Evolutionary conservation across 768 basidiomycete genomes (phyloP), one percentile per base, ranked within the genome.

Genomic region (Hericium coralloides): DNA sequence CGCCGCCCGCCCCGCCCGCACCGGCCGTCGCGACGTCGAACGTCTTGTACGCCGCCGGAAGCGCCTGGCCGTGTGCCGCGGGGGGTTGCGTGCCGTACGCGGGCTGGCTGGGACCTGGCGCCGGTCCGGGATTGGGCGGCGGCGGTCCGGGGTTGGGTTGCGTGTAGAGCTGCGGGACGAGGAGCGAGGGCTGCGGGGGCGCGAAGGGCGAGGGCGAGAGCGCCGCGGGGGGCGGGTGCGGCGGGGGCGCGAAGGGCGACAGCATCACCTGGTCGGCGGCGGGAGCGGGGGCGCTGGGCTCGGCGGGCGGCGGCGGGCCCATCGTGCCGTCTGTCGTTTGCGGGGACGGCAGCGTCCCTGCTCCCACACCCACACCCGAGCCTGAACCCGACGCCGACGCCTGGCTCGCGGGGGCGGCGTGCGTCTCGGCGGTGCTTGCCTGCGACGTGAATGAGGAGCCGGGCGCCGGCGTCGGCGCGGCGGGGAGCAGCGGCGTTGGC

Each of bases 21-120:
- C n/a, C 47, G 18, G 20, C 36, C 22, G 61, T 59, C 36, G 61
- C 61, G 45, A 58, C 57, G 56, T 62, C 61, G 38, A 62, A 62
- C 0, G 61, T 62, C 39, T 55, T 60, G 47, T 58, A 45, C 4
- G 51, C 15, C 5, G 9, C 49, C 10, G 54, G 25, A 12, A 49
- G 38, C 23, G 17, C 12, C 15, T 10, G 20, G 10, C 3, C n/a
- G 17, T 8, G 43, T 6, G 12, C 43, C 43, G 43, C 8, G 12
- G 43, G n/a, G 14, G 10, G 49, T 12, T 22, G 49, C 23, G 48
- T 14, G 39, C 17, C 17, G 20, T 45, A 18, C 17, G 43, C 2
- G 12, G 39, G 10, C 1, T 17, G 43, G 15, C 8, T 14, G 39
- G 39, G 3, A 41, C 14, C 39, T 12, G 31, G 26, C 17, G 48